Percentiles rank a stretch among this genome's conserved stretches.
These are phyloP conservation scores for Leucogyrophana mollusca DNA, from an alignment of 768 basidiomycete genomes.

Conservation along the genomic window DNA sequence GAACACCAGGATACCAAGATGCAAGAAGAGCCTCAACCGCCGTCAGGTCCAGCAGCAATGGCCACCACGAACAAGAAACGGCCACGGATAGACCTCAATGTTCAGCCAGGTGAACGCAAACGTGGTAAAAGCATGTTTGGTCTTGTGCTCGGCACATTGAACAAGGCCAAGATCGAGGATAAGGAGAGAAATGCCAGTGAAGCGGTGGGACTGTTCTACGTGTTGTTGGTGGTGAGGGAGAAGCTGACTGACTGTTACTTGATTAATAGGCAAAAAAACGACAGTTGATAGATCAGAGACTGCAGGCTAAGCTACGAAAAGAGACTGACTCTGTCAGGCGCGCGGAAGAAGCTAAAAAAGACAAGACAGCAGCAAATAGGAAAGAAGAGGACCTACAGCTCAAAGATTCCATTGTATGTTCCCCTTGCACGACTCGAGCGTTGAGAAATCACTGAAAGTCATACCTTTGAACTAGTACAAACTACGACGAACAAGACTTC, in stretches of 20 bases:
- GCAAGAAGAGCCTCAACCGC: slow-evolving; percentile 33
- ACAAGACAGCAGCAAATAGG: slow-evolving; percentile 70
- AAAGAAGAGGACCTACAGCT: slow-evolving; percentile 82
- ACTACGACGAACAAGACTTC: slow-evolving; percentile 68
- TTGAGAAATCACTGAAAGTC: slow-evolving; percentile 1
- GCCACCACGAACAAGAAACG: slow-evolving; percentile 54
- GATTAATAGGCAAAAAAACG: slow-evolving; percentile 72
- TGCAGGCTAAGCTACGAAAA: slow-evolving; percentile 81
- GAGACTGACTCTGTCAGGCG: slow-evolving; percentile 85
- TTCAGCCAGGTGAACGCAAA: slow-evolving; percentile 61
- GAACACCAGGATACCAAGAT: slow-evolving; percentile 32
- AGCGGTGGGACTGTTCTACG: slow-evolving; percentile 48
- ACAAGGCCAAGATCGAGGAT: slow-evolving; percentile 86
- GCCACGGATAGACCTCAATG: slow-evolving; percentile 68
- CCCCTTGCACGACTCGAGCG: neutral
- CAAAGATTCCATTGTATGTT: slow-evolving; percentile 76
- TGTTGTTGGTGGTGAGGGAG: slow-evolving; percentile 1
- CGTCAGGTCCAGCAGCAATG: slow-evolving; percentile 48
- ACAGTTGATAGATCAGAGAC: slow-evolving; percentile 78
- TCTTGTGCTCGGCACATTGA: slow-evolving; percentile 76
- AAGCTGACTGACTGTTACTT: slow-evolving; percentile 8
- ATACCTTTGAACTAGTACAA: slow-evolving; percentile 51
- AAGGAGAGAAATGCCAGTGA: slow-evolving; percentile 84
- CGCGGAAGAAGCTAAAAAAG: slow-evolving; percentile 84
- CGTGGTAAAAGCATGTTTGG: slow-evolving; percentile 90